Evolutionary conservation across 2,329 filamentous ascomycete species (phyloP).

Genomic region (Orbilia oligospora): DNA sequence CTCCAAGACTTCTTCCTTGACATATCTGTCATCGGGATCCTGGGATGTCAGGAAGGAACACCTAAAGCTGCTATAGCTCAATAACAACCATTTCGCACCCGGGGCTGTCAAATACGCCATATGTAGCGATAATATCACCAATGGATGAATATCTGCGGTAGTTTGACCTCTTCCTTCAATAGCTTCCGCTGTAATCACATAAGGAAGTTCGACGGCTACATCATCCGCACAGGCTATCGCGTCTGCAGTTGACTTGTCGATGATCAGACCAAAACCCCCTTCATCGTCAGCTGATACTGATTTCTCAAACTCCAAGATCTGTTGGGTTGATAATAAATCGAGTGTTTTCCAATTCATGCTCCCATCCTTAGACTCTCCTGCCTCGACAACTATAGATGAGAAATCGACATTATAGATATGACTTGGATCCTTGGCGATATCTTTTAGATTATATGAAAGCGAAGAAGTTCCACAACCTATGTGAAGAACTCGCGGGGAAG

Average conservation of each 20-base stretch:
- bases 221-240: constrained; percentile 50
- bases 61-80: constrained; percentile 46
- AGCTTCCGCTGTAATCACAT: background rate
- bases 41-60: constrained; percentile 28
- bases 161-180: background rate
- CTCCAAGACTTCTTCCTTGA: background rate
- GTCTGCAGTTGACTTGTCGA: constrained; percentile 53
- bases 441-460: constrained; percentile 39
- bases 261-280: background rate
- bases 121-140: constrained; percentile 29
- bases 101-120: constrained; percentile 21
- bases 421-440: background rate
- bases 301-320: constrained; percentile 13
- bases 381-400: constrained; percentile 22
- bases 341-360: constrained; percentile 32
- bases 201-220: constrained; percentile 29
- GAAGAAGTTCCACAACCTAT: constrained; percentile 54
- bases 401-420: constrained; percentile 46
- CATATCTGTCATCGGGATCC: background rate
- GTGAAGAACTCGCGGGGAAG: constrained; percentile 32
- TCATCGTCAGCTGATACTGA: background rate
- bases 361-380: constrained; percentile 7
- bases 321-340: constrained; percentile 27
- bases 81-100: constrained; percentile 32
- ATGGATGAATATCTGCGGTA: constrained; percentile 14